Conservation (phyloP, 2,329 filamentous ascomycete genomes). For the Colletotrichum tofieldiae region DNA sequence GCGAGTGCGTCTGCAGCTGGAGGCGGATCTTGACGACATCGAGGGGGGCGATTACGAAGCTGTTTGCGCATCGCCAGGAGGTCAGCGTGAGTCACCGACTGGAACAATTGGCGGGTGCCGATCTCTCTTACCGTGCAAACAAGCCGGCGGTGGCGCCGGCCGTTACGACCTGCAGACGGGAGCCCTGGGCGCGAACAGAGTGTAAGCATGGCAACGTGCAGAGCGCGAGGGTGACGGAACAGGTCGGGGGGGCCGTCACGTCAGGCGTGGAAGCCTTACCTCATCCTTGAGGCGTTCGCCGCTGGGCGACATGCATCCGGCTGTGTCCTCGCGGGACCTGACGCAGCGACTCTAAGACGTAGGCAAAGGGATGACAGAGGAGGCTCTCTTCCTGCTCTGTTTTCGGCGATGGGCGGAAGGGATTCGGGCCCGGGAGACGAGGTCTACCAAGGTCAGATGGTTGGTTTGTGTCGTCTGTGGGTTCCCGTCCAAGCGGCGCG, state of each 20-base stretch:
- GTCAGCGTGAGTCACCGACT: slow-evolving; percentile 42
- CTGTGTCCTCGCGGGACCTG: slow-evolving; percentile 43
- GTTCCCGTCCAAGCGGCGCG: slow-evolving; percentile 36
- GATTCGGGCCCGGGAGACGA: slow-evolving; percentile 36
- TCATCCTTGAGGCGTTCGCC: slow-evolving; percentile 71
- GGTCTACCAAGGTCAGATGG: slow-evolving; percentile 40
- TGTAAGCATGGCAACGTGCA: slow-evolving; percentile 39
- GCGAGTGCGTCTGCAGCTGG: slow-evolving; percentile 91
- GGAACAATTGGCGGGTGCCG: slow-evolving; percentile 12
- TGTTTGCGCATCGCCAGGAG: slow-evolving; percentile 51
- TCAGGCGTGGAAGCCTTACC: slow-evolving; percentile 54
- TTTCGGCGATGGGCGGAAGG: slow-evolving; percentile 25
- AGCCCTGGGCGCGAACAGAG: slow-evolving; percentile 59
- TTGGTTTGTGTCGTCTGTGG: slow-evolving; percentile 27
- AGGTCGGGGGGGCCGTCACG: slow-evolving; percentile 14
- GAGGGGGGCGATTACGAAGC: slow-evolving; percentile 94
- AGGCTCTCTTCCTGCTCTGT: slow-evolving; percentile 4
- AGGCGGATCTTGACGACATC: slow-evolving; percentile 99
- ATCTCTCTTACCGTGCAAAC: slow-evolving; percentile 81
- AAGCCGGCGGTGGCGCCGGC: slow-evolving; percentile 81
- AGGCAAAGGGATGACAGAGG: slow-evolving; percentile 18
- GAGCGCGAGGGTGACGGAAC: slow-evolving; percentile 10
- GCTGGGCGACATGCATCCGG: slow-evolving; percentile 55
- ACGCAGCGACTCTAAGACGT: slow-evolving; percentile 14
- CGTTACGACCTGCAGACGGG: slow-evolving; percentile 69